Evolutionary conservation across 2,329 filamentous ascomycete genomes (phyloP), one percentile per base, ranked within the genome.

Genomic region (Arthroderma sp.): DNA sequence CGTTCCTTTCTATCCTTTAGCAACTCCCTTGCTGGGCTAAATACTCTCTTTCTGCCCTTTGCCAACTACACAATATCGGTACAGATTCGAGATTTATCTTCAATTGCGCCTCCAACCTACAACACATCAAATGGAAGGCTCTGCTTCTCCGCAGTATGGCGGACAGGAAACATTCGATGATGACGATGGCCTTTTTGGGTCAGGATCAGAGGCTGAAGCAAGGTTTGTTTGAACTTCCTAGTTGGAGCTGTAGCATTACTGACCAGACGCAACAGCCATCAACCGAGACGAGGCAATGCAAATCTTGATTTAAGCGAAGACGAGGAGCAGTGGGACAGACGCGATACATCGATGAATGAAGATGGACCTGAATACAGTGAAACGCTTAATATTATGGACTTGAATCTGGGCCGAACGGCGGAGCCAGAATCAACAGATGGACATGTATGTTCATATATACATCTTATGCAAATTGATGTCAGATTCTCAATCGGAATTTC

Each of bases 251-350:
- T 22, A 22, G 34, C 29, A 38, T 36, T 31, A 8, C 29, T 33
- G 33, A 15, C 36, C 22, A 10, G 29, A 32, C 27, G 38, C 45
- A 38, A 44, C 53, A 15, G 29, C 34, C 15, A 22, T 22, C 15
- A 22, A 22, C 15, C 15, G 15, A 68, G 65, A 49, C 64, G 80
- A 8, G 74, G 80, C 47, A 77, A 80, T 55, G 70, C 73, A 49
- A 74, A 79, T 43, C 68, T 81, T 34, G 77, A 80, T 55, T 80
- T 77, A 7, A 77, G 74, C 37, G 77, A 81, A 53, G 77, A 81
- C 52, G 67, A 74, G 49, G 73, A 65, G 37, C 69, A 76, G 38
- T 61, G 64, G 47, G 77, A 80, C 56, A 69, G 76, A 31, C 57
- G 61, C 9, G 66, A 55, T 5, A 65, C 69, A 8, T 64, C 58